Evolutionary conservation across 2,329 filamentous ascomycete genomes (phyloP).

Genomic region (Epichloe brachyelytri): DNA sequence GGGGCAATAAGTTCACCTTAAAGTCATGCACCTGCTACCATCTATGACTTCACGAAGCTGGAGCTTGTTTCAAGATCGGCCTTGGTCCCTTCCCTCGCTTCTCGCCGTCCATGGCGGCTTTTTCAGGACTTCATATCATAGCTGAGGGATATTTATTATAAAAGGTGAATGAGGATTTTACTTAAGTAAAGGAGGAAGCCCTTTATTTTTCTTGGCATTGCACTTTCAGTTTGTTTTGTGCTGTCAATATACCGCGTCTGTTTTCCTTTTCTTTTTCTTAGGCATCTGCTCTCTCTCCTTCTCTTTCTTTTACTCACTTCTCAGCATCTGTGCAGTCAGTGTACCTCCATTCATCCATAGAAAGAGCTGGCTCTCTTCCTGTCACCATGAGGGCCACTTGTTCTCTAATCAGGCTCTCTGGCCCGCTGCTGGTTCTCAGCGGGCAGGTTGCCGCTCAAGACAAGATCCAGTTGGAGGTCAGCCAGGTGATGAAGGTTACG

Average conservation of each 20-base stretch:
- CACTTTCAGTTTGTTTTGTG: too few species aligned
- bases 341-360: not conserved
- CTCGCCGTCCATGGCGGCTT: too few species aligned
- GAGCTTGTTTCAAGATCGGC: not conserved
- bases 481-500: not conserved
- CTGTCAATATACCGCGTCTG: too few species aligned
- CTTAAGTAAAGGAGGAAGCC: too few species aligned
- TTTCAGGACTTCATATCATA: too few species aligned
- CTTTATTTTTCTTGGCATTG: too few species aligned
- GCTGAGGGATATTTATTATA: too few species aligned
- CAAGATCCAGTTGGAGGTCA: not conserved
- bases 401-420: not conserved
- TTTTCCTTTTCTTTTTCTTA: too few species aligned
- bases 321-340: too few species aligned
- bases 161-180: too few species aligned
- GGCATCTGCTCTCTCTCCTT: not conserved
- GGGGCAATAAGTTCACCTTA: too few species aligned
- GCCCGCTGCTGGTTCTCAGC: constrained; percentile 1
- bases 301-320: not conserved
- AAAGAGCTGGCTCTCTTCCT: not conserved
- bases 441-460: not conserved
- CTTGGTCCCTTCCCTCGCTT: not conserved
- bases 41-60: not conserved
- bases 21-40: too few species aligned
- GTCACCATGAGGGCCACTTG: not conserved